Evolutionary conservation across 2,329 filamentous ascomycete species (phyloP).

Genomic region (Diaporthe sp.): DNA sequence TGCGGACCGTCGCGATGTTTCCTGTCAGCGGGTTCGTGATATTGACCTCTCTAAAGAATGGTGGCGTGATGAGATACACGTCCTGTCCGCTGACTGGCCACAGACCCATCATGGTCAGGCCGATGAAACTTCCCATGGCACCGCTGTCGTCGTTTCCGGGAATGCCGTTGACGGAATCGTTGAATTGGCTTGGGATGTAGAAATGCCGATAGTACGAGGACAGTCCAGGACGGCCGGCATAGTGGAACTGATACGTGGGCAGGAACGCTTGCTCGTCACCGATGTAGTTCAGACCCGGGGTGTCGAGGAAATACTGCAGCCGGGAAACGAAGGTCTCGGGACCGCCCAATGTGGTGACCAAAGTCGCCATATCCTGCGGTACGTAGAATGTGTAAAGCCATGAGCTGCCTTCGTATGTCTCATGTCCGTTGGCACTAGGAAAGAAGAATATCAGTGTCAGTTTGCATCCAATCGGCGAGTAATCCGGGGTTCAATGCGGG

Average conservation of each 20-base stretch:
- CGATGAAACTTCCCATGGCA: constrained; percentile 72
- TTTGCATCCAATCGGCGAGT: neutral
- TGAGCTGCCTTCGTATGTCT: constrained; percentile 76
- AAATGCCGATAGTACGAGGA: constrained; percentile 63
- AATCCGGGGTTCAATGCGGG: neutral
- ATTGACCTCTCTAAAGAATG: constrained; percentile 69
- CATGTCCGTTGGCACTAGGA: constrained; percentile 57
- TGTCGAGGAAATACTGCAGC: constrained; percentile 66
- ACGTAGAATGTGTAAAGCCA: constrained; percentile 78
- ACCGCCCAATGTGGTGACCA: constrained; percentile 68
- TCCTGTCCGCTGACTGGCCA: constrained; percentile 73
- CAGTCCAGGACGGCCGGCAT: constrained; percentile 67
- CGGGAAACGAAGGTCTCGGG: constrained; percentile 63
- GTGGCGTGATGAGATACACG: constrained; percentile 73
- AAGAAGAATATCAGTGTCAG: neutral
- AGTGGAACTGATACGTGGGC: constrained; percentile 72
- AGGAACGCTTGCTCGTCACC: constrained; percentile 69
- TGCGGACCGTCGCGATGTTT: constrained; percentile 67
- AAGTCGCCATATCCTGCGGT: constrained; percentile 53
- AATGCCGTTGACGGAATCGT: constrained; percentile 66
- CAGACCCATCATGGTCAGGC: constrained; percentile 70
- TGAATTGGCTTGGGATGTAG: constrained; percentile 73
- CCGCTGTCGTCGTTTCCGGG: constrained; percentile 75
- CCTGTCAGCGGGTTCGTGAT: constrained; percentile 65
- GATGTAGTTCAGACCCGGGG: constrained; percentile 53